Percentiles rank a stretch among this genome's conserved stretches.
phyloP scores from a whole-genome alignment of 1,284 basidiomycete species.

The Trametes polyzona region DNA sequence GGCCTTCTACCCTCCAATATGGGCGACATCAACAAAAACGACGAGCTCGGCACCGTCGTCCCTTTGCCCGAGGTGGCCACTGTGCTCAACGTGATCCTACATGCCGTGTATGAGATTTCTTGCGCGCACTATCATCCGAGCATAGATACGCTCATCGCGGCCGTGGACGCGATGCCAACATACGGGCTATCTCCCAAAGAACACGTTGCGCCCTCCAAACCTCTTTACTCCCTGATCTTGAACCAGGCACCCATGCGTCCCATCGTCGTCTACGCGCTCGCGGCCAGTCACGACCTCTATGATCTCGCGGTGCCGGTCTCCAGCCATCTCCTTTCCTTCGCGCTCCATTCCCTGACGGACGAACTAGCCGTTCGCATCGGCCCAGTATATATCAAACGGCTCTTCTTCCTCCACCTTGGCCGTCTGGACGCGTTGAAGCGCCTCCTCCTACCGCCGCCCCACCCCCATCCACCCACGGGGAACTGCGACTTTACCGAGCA shows the following conservation, averaged over 20 bases:
- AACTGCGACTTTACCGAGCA: slow-evolving; percentile 43
- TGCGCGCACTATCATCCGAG: slow-evolving; percentile 41
- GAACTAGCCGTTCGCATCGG: slow-evolving; percentile 40
- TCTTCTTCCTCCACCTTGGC: slow-evolving; percentile 47
- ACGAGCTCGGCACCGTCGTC: slow-evolving; percentile 38
- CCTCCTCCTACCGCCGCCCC: slow-evolving; percentile 42
- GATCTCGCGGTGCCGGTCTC: slow-evolving; percentile 42
- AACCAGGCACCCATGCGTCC: slow-evolving; percentile 40
- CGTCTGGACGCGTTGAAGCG: slow-evolving; percentile 44
- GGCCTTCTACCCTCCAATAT: slow-evolving; percentile 34
- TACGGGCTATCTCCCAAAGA: slow-evolving; percentile 38
- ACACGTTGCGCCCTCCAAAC: slow-evolving; percentile 31
- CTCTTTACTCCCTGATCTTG: slow-evolving; percentile 38
- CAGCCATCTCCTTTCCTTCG: slow-evolving; percentile 40
- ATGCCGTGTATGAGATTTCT: slow-evolving; percentile 40
- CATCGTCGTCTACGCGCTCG: slow-evolving; percentile 41
- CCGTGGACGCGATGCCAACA: slow-evolving; percentile 35
- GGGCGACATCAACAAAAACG: slow-evolving; percentile 14
- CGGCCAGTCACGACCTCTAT: slow-evolving; percentile 39
- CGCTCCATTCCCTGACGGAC: slow-evolving; percentile 39
- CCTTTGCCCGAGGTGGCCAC: slow-evolving; percentile 37
- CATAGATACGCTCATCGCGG: slow-evolving; percentile 36
- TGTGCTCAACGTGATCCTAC: slow-evolving; percentile 43
- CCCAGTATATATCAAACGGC: slow-evolving; percentile 41
- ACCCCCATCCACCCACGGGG: slow-evolving; percentile 40